phyloP scores from a whole-genome alignment of 2,329 filamentous ascomycete species.

The Byssochlamys sp. region DNA sequence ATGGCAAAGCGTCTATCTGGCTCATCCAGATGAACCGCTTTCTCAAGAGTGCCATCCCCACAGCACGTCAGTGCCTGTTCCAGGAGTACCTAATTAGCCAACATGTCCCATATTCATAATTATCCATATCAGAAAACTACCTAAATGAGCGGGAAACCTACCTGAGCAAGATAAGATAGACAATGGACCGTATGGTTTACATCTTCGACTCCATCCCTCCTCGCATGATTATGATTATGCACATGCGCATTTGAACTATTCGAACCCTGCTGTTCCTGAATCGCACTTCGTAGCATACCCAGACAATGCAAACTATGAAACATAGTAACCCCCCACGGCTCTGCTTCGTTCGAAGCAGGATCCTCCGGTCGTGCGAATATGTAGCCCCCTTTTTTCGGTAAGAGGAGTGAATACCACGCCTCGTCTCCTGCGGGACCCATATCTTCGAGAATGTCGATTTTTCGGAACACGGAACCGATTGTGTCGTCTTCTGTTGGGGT shows the following conservation, averaged over 20 bases:
- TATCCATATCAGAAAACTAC: neutral
- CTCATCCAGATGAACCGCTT: neutral
- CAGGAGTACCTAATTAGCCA: neutral
- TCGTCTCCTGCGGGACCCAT: slow-evolving; percentile 1
- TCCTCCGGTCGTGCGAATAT: slow-evolving; percentile 1
- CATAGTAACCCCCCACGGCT: slow-evolving; percentile 6
- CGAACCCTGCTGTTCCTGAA: neutral
- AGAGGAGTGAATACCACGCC: neutral
- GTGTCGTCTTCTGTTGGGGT: neutral
- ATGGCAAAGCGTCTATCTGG: neutral
- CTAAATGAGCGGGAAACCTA: neutral
- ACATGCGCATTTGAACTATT: too few species aligned
- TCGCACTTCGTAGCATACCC: slow-evolving; percentile 2
- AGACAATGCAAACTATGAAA: slow-evolving; percentile 7
- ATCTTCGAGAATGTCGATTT: slow-evolving; percentile 1
- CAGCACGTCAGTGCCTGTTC: slow-evolving; percentile 1
- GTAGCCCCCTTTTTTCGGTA: slow-evolving; percentile 1
- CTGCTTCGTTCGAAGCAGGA: neutral
- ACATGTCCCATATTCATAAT: neutral
- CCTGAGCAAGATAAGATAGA: slow-evolving; percentile 6
- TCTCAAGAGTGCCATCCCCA: slow-evolving; percentile 4
- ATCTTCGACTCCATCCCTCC: neutral
- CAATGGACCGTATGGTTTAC: slow-evolving; percentile 4
- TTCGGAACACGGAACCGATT: neutral
- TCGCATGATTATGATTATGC: neutral